Evolutionary conservation across 352 stramenopile genomes (phyloP), one percentile per base, ranked within the genome.

Genomic region (Pythium brachiatum): DNA sequence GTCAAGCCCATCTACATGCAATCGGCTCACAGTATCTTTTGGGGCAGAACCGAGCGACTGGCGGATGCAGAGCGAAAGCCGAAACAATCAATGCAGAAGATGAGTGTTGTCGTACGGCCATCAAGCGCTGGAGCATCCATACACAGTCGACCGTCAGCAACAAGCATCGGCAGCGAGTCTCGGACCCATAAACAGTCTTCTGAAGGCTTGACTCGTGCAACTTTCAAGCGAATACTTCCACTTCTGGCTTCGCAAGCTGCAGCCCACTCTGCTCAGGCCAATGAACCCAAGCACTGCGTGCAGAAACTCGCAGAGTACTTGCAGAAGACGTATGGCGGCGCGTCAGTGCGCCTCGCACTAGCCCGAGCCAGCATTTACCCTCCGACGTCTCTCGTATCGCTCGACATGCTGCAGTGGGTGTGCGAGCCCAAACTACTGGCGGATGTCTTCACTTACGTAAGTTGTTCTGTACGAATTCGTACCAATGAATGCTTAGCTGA

Each of bases 311-410:
- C 70, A 2, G 59, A 73, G 9, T 60, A 79, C 32, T 66, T 90
- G 38, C 68, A 75, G 43, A 62, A 54, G 4, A 67, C 54, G 21
- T 86, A 64, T 27, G 79, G 81, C 9, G 67, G 76, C 27, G 65
- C 79, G 26, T 90, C 81, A 7, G 26, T 86, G 26, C 73, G 81
- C 18, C 79, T 86, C 29, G 79, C 75, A 6, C 58, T 90, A 23
- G 70, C 79, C 11, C 70, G 85, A 29, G 70, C 58, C n/a, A 79
- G 78, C 34, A 62, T 83, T 23, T 87, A 76, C 18, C 71, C 78
- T 7, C 25, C 63, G 20, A 61, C 46, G 0, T 69, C 76, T 13
- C 38, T 70, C 5, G 65, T 88, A 23, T 56, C 74, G 20, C 16
- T 73, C 23, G 69, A 62, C 26, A 66, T 57, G 23, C 63, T 88